These are phyloP conservation scores for Pyrus bretschneideri DNA, from an alignment of 306 rosid genomes.

Conservation along the genomic window DNA sequence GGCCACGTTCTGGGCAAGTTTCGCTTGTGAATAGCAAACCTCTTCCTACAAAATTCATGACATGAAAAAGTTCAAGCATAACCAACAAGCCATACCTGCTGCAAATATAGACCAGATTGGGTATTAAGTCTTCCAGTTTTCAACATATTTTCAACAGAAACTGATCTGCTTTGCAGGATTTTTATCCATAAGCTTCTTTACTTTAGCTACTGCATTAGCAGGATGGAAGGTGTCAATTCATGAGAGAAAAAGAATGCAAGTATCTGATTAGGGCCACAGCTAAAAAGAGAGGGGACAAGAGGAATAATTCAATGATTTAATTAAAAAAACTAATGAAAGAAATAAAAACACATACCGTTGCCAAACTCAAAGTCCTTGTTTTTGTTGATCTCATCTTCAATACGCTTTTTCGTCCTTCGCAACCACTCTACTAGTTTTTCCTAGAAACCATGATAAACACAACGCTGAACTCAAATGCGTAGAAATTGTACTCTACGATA, in stretches of 20 bases:
- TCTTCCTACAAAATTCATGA: not conserved
- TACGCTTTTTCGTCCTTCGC: constrained; percentile 43
- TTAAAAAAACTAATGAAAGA: not conserved
- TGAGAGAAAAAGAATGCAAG: not conserved
- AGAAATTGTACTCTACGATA: not conserved
- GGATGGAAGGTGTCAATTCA: constrained; percentile 9
- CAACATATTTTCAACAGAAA: constrained; percentile 67
- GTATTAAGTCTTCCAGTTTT: constrained; percentile 69
- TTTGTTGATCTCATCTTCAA: constrained; percentile 53
- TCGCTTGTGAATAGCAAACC: too few relatives aligned
- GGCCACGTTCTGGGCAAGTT: too few relatives aligned
- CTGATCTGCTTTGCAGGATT: constrained; percentile 42
- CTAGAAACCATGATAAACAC: constrained; percentile 35
- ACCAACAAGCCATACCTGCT: constrained; percentile 61
- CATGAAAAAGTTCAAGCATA: not conserved
- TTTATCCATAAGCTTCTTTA: constrained; percentile 63
- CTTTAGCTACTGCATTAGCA: constrained; percentile 38
- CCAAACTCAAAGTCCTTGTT: constrained; percentile 40
- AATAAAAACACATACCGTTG: constrained; percentile 45
- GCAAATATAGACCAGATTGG: constrained; percentile 69
- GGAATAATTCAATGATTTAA: constrained; percentile 1
- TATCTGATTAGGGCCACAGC: not conserved
- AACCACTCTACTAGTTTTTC: constrained; percentile 94
- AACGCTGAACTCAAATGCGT: constrained; percentile 2
- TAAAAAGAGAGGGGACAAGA: not conserved